Base-by-base conservation (phyloP, 345 rosid genomes). In the Hibiscus mutabilis region DNA sequence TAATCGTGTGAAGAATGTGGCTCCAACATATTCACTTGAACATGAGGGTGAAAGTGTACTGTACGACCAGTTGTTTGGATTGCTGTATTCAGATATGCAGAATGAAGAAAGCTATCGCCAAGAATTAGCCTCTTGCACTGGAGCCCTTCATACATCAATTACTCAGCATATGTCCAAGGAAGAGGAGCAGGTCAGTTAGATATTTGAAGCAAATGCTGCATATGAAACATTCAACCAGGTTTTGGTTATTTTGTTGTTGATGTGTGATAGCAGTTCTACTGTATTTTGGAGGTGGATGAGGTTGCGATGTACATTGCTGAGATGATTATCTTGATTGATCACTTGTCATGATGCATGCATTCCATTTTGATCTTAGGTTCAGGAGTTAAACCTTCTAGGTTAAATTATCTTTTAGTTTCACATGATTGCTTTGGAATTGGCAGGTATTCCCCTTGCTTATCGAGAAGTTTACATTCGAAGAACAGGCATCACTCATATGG, bases 141-240 rank as follows among this genome's bases (percentile, higher is more conserved):
- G 96, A 75, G 96, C 97, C 49, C 93, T 93, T 74, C 92, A 79
- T 42, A 86, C 94, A 74, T 91, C 93, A 3, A 86, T 93, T 75
- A 85, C 79, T 72, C 97, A 91, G 74, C 98, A 93, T 78, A 86
- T 93, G 98, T 85, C 86, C 62, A 93, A 93, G 84, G 98, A 93
- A 88, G 98, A 93, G 78, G 87, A 82, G 13, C 98, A 93, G 95
- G 98, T 92, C 44, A 15, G 52, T 25, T 25, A 18, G 10, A 29
- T n/a, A 60, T 52, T 49, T 58, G 46, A 44, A 18, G 73, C 12
- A 52, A 58, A 49, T 46, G 33, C 27, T 68, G 65, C 68, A 71
- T 70, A 27, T 78, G 16, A 10, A 10, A 14, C 62, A 16, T 59
- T 29, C 65, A 18, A 13, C n/a, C 68, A 74, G 56, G 29, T 73